Evolutionary conservation across 352 stramenopile species (phyloP), one percentile per base, ranked within the genome.

Genomic region (Globisporangium okanoganense): DNA sequence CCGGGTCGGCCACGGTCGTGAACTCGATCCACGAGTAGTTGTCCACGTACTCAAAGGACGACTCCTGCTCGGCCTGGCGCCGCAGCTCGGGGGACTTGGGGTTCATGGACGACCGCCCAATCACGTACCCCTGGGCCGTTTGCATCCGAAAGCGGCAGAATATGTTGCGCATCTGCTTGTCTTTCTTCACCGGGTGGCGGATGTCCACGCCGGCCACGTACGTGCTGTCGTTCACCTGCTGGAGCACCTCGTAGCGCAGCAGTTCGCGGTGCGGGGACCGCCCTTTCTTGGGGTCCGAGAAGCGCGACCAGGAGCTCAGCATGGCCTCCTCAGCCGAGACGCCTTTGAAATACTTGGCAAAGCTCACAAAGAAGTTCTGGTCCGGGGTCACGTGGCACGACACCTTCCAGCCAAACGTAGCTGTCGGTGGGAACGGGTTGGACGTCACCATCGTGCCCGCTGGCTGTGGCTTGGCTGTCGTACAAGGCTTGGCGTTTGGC

Each of bases 11-110:
- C 5, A 65, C 65, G 22, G 60, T 38, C 33, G 67, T 66, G 68
- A 88, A 88, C 63, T 79, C 71, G 36, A 82, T 75, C 73, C 73
- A 82, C 62, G 76, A 79, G 55, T 71, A 79, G 62, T 64, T 78
- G 57, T 84, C 75, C 25, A 79, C 72, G 56, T 78, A 84, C 59
- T 84, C 75, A 45, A 81, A 84, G 7, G 63, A 66, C 53, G 70
- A 72, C 53, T 75, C 47, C 48, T 58, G 48, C 43, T 81, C 72
- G 22, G 64, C 61, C 43, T 48, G 64, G 12, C 53, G 57, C 22
- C 77, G 75, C 41, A 83, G 56, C 62, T 79, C 70, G 0, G 67
- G 70, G 14, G 58, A 71, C 20, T 65, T 71, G 2, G 79, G 79
- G 57, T 87, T 89, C 61, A 89, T 69, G 2, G 73, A 84, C 59